phyloP scores from a whole-genome alignment of 345 rosid species.

The Geranium brycei region DNA sequence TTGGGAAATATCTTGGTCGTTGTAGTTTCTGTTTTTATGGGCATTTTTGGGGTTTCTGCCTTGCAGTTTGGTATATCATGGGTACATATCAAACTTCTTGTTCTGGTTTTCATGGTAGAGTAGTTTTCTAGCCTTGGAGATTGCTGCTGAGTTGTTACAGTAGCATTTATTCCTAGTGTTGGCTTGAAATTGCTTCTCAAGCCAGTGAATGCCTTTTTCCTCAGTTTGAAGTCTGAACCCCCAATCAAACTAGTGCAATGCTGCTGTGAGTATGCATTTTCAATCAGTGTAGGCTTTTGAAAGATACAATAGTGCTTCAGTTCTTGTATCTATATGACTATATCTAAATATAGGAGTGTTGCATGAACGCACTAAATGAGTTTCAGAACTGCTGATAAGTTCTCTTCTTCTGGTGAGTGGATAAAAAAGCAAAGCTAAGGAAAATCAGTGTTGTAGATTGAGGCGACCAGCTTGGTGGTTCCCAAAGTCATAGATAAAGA shows the following conservation, averaged over 20 bases:
- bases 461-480: constrained; percentile 1
- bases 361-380: background rate
- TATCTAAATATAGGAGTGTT: background rate
- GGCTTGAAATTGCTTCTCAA: background rate
- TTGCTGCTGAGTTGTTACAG: background rate
- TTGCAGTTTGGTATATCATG: no score
- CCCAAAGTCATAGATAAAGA: background rate
- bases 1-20: background rate
- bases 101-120: background rate
- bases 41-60: background rate
- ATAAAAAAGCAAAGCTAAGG: background rate
- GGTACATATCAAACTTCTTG: background rate
- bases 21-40: background rate
- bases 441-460: background rate
- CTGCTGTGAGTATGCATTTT: background rate
- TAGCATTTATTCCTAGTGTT: background rate
- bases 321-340: no score
- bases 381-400: background rate
- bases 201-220: background rate
- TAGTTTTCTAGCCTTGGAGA: background rate
- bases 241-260: background rate
- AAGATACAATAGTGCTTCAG: background rate
- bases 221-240: background rate
- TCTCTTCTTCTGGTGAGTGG: background rate
- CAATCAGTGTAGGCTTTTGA: background rate